Evolutionary conservation across 1,284 basidiomycete genomes (phyloP), one percentile per base, ranked within the genome.

Genomic region (Neolentinus lepideus): DNA sequence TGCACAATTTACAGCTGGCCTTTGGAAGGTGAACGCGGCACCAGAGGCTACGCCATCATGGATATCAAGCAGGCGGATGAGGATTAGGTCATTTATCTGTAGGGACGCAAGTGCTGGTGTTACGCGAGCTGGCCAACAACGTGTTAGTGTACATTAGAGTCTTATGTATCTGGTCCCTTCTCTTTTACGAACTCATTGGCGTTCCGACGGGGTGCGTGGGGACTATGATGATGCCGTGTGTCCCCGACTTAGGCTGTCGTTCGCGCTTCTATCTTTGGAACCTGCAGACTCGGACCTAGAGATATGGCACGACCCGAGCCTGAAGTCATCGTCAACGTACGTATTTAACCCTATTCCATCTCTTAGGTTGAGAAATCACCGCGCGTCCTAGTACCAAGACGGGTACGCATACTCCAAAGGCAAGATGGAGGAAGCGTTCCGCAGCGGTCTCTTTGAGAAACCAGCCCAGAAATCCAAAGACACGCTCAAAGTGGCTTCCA

Each of bases 241-340:
- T n/a, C n/a, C n/a, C n/a, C n/a, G n/a, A n/a, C n/a, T n/a, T n/a
- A n/a, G n/a, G n/a, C n/a, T n/a, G n/a, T n/a, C n/a, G n/a, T n/a
- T n/a, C n/a, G n/a, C n/a, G n/a, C n/a, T n/a, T n/a, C n/a, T n/a
- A n/a, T n/a, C n/a, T n/a, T n/a, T n/a, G n/a, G n/a, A n/a, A n/a
- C n/a, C n/a, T n/a, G n/a, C n/a, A n/a, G n/a, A n/a, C n/a, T n/a
- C n/a, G n/a, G n/a, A n/a, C n/a, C n/a, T n/a, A n/a, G n/a, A n/a
- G 12, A 16, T 6, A 43, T 43, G 63, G 84, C 83, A 33, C 73
- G 81, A 52, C 78, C 77, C 61, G 82, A 85, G 61, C 76, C 84
- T 51, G 84, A 88, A 61, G 84, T 88, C 51, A 86, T 87, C 58
- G 74, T 82, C 56, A 84, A 81, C 63, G 84, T 86, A 68, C 53